phyloP scores from a whole-genome alignment of 495 filamentous ascomycete genomes.

The Lophium mytilinum region DNA sequence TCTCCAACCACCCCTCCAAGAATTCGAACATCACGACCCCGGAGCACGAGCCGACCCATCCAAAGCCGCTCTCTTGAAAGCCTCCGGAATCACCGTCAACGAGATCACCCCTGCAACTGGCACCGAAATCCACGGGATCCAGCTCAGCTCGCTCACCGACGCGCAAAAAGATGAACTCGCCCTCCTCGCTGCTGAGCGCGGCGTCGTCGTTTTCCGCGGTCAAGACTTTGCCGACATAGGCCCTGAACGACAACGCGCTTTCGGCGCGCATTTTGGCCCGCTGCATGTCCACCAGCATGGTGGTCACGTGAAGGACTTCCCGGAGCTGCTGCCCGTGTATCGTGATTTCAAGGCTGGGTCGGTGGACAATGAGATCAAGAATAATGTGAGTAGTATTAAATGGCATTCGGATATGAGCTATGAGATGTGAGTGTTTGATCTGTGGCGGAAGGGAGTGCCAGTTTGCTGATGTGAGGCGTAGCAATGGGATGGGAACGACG shows the following conservation, averaged over 20 bases:
- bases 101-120: slow-evolving; percentile 33
- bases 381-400: not conserved
- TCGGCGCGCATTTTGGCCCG: not conserved
- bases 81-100: slow-evolving; percentile 1
- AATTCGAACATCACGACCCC: slow-evolving; percentile 34
- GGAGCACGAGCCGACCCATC: slow-evolving; percentile 32
- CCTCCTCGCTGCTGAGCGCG: slow-evolving; percentile 36
- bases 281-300: not conserved
- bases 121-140: slow-evolving; percentile 38
- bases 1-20: slow-evolving; percentile 17
- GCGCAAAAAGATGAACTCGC: slow-evolving; percentile 38
- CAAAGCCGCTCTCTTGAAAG: slow-evolving; percentile 30
- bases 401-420: slow-evolving; percentile 5
- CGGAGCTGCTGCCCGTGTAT: not conserved
- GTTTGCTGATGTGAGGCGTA: too few relatives aligned
- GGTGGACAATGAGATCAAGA: not conserved
- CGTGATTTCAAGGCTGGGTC: not conserved
- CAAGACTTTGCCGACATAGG: slow-evolving; percentile 42
- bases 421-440: not conserved
- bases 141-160: slow-evolving; percentile 36
- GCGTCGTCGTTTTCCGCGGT: slow-evolving; percentile 38
- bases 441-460: not conserved
- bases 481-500: not conserved
- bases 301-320: not conserved
- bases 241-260: not conserved